Base-by-base conservation (phyloP, 129 eudicot species). In the Flaveria robusta region DNA sequence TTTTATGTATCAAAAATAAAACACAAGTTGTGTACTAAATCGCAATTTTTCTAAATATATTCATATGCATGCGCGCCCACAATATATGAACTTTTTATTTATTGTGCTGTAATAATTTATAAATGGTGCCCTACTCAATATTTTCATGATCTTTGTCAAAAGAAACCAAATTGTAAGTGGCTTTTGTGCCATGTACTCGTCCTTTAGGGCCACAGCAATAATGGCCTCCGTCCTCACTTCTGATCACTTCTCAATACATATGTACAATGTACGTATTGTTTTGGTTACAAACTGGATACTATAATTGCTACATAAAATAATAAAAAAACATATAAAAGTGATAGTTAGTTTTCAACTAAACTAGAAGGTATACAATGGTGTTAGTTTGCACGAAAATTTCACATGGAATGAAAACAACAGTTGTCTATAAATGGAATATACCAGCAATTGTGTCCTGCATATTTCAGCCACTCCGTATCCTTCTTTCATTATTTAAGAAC, bases 121-220 rank as follows among this genome's bases (percentile, higher is more conserved):
- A 49, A 56, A 16, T 42, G 79, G 74, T 73, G 83, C 45, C 83
- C 83, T 73, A 74, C 79, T 66, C 69, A 74, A 80, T 79, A 80
- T 80, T 54, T 80, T 74, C 79, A 55, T 74, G 79, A 80, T 80
- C 83, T 80, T 74, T 80, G 79, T 77, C 79, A 54, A 80, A 80
- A 64, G 74, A 80, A 80, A 80, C 75, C 79, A 74, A 79, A 80
- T 42, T 43, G 64, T 73, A 75, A 74, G 70, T 74, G 49, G 51
- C 79, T 80, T 80, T 73, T 65, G 45, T 74, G 45, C 37, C 20
- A 37, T 79, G 83, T 79, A 74, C 79, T 73, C 75, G 79, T 51
- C 74, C 26, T 65, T 74, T 46, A 54, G 83, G 79, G 83, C 83
- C 83, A 80, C 83, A 80, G 3, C 79, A 80, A 74, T 80, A 80